Base-by-base conservation (phyloP, 2,329 filamentous ascomycete species). In the Hirsutella rhossiliensis region DNA sequence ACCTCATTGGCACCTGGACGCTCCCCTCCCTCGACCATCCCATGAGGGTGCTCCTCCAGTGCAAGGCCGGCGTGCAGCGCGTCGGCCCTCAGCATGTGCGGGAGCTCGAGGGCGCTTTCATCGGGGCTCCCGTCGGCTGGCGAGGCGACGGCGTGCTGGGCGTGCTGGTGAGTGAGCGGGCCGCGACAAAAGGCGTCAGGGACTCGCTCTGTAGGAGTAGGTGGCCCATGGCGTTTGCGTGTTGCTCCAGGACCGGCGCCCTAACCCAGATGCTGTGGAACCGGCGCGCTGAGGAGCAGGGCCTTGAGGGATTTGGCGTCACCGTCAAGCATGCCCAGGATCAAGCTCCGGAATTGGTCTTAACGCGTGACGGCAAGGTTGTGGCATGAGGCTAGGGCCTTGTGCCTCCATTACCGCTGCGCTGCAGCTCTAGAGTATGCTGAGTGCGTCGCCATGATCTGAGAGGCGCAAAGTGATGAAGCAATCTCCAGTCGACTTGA, bases 91-190 rank as follows among this genome's bases (percentile, higher is more conserved):
- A 71, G 29, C 66, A 78, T 40, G 64, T 87, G 9, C 75, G 85
- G n/a, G 85, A 90, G 63, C 71, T 90, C 3, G 84, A 87, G 56
- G 90, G 90, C 4, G 78, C 87, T 0, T 84, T 92, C 55, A 71
- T 72, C 1, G 80, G 79, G 12, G 84, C 85, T 7, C 88, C 87
- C 1, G 65, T 73, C 0, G 82, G 81, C 0, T 94, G 85, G 84
- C 70, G 78, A 43, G 76, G 74, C 0, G 59, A 68, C 2, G 71
- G 74, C 13, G 78, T 84, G 6, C 59, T 95, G 30, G 89, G 79
- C 0, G 56, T 95, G 15, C 62, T 96, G 43, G 82, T 84, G 20
- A 75, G 78, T 4, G 78, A 81, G 49, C 70, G 73, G 48, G 70
- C 78, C 43, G 84, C 87, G 29, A 94, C 88, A 0, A 84, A 78